Base-by-base conservation (phyloP, 495 filamentous ascomycete genomes). In the Aspergillus sparsus region DNA sequence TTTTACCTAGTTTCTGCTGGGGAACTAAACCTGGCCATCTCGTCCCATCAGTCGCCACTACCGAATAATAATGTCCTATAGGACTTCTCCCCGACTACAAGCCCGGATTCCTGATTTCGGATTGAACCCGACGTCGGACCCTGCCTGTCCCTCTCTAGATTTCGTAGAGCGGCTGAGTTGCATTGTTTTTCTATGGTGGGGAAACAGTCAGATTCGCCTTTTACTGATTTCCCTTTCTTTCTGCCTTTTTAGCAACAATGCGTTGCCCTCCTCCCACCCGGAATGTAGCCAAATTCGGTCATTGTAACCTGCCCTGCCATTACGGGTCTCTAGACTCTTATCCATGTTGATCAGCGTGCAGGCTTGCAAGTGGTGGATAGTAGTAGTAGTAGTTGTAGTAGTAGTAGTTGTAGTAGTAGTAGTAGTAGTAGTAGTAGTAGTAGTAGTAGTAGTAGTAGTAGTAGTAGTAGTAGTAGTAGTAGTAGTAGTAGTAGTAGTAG, bases 251-350 rank as follows among this genome's bases (percentile, higher is more conserved):
- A 27, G 21, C 15, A 46, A 16, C 7, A 9, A 46, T 18, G n/a
- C n/a, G 10, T 46, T 18, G 44, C 49, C n/a, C 21, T 27, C 50
- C 56, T 59, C 60, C 62, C 62, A 57, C 58, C 54, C 62, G 62
- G 62, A 51, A 62, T 62, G 66, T 65, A 68, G 65, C 66, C 62
- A 55, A 51, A 68, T 67, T 62, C 51, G 62, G 63, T 37, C 21
- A 5, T 27, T 3, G 21, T 27, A 27, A 27, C 21, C 15, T 41
- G 41, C n/a, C 37, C 36, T 47, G 6, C 16, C 36, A 34, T 32
- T 33, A 15, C 37, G 44, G 6, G 53, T 9, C 47, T 54, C 41
- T 13, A 37, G 39, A 34, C 13, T 5, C 16, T 44, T 32, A 42
- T 12, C 11, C 13, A 49, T 37, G 27, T 41, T 61, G 42, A 63